Percentiles rank a stretch among this genome's conserved stretches.
These are phyloP conservation scores for Chlamydomonas schloesseri DNA, from an alignment of 139 green algal species.

Conservation along the genomic window DNA sequence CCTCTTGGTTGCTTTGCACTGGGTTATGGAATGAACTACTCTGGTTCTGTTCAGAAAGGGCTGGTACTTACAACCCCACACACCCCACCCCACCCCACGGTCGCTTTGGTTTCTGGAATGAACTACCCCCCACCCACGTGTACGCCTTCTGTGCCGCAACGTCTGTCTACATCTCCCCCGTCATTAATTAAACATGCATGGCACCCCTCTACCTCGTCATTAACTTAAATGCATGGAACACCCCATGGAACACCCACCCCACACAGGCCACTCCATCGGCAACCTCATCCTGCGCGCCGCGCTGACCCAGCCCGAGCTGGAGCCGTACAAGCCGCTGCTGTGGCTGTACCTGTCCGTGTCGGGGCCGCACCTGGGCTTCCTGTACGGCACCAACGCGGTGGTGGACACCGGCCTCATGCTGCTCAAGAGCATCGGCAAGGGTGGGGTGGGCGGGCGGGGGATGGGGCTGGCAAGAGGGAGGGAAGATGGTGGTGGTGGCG, in stretches of 20 bases:
- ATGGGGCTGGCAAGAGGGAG: not conserved
- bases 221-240: too few species aligned
- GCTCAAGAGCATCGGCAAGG: conserved; percentile 57
- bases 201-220: too few species aligned
- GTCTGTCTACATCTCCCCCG: too few species aligned
- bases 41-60: too few species aligned
- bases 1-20: too few species aligned
- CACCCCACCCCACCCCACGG: too few species aligned
- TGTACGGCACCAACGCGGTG: conserved; percentile 70
- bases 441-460: not conserved
- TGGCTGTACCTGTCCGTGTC: conserved; percentile 70
- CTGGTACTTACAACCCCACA: too few species aligned
- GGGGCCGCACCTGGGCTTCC: conserved; percentile 79
- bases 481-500: not conserved
- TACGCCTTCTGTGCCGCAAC: too few species aligned
- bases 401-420: conserved; percentile 70
- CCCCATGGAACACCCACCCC: not conserved
- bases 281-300: conserved; percentile 78
- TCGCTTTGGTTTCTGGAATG: too few species aligned
- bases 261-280: conserved; percentile 80
- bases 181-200: too few species aligned
- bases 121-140: too few species aligned
- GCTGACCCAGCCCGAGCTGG: conserved; percentile 59
- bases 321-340: conserved; percentile 58
- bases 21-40: too few species aligned